A percentile compares a stretch with the other conserved stretches of the same genome.
These are phyloP conservation scores for Boletus rubroflammeus DNA, from an alignment of 768 basidiomycete species.

Conservation along the genomic window DNA sequence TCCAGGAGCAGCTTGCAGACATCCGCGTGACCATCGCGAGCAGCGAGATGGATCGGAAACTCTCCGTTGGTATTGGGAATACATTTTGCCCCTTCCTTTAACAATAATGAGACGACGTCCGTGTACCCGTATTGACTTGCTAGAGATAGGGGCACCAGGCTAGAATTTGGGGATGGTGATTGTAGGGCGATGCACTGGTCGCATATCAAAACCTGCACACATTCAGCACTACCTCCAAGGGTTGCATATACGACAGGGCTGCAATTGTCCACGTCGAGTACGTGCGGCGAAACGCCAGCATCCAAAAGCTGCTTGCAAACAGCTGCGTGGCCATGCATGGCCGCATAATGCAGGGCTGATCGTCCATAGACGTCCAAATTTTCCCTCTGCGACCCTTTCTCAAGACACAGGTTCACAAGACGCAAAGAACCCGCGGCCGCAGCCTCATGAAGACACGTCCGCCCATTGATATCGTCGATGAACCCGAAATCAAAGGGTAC, in stretches of 20 bases:
- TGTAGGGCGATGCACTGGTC: constrained; percentile 65
- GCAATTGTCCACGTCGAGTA: constrained; percentile 89
- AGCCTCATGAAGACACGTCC: constrained; percentile 91
- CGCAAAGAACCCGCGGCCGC: constrained; percentile 78
- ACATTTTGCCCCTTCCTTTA: constrained; percentile 73
- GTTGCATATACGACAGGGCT: constrained; percentile 94
- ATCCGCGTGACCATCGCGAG: constrained; percentile 85
- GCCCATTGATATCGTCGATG: constrained; percentile 94
- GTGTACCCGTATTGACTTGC: constrained; percentile 89
- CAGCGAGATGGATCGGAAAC: constrained; percentile 94
- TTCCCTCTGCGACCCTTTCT: constrained; percentile 63
- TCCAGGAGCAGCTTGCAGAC: constrained; percentile 74
- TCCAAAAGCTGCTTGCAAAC: constrained; percentile 77
- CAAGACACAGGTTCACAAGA: constrained; percentile 78
- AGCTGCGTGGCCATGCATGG: constrained; percentile 81
- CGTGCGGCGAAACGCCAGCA: constrained; percentile 59
- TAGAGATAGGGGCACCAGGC: constrained; percentile 83
- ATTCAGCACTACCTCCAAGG: constrained; percentile 75
- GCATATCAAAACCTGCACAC: constrained; percentile 78
- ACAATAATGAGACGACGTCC: constrained; percentile 72
- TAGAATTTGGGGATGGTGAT: constrained; percentile 52
- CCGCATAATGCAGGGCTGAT: constrained; percentile 91
- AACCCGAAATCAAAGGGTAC: constrained; percentile 84
- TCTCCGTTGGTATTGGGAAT: constrained; percentile 92
- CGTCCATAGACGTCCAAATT: constrained; percentile 89